phyloP scores from a whole-genome alignment of 2,329 filamentous ascomycete genomes.

The Torrubiellomyces zombiae region DNA sequence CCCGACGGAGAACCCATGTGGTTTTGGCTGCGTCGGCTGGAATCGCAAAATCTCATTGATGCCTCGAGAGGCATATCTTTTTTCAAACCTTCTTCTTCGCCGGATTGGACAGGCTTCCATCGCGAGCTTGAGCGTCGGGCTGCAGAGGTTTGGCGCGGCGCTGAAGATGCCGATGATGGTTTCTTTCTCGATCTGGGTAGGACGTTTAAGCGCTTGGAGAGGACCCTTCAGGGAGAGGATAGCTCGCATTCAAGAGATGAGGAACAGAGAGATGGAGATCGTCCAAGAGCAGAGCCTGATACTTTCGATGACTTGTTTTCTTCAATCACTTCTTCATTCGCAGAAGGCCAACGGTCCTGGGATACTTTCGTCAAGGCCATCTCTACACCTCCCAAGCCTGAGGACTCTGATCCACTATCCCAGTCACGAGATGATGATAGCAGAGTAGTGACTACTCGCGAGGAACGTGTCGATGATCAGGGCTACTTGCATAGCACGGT shows the following conservation, averaged over 20 bases:
- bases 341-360: slow-evolving; percentile 21
- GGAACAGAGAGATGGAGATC: background rate
- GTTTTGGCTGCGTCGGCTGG: slow-evolving; percentile 24
- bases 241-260: background rate
- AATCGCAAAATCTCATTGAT: slow-evolving; percentile 20
- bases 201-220: slow-evolving; percentile 5
- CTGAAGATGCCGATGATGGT: slow-evolving; percentile 5
- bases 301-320: slow-evolving; percentile 26
- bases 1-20: slow-evolving; percentile 22
- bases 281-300: slow-evolving; percentile 9
- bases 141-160: slow-evolving; percentile 12
- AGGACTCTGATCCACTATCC: slow-evolving; percentile 3
- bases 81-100: slow-evolving; percentile 5
- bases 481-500: slow-evolving; percentile 26
- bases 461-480: slow-evolving; percentile 25
- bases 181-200: slow-evolving; percentile 5
- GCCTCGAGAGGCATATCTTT: slow-evolving; percentile 10
- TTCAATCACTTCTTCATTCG: slow-evolving; percentile 18
- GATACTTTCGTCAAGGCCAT: slow-evolving; percentile 22
- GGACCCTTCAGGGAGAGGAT: slow-evolving; percentile 3
- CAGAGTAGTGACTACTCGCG: slow-evolving; percentile 16
- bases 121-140: slow-evolving; percentile 14
- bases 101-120: slow-evolving; percentile 14
- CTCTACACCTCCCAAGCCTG: slow-evolving; percentile 6
- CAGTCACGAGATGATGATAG: slow-evolving; percentile 8